Conservation (phyloP, 106 monocot species). For the Allium sativum region DNA sequence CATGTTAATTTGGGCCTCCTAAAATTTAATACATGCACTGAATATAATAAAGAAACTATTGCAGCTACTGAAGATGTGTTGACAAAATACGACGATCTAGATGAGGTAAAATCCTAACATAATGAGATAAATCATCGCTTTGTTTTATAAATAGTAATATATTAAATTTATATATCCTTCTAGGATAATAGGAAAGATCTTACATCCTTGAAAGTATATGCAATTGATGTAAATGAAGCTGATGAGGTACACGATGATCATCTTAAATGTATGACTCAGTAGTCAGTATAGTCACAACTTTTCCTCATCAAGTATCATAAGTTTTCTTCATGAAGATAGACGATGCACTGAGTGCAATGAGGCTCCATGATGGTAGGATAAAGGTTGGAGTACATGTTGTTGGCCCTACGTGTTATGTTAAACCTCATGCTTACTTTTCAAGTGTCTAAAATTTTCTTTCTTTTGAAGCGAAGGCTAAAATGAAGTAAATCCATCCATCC, state of each 20-base stretch:
- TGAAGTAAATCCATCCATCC: too few relatives aligned
- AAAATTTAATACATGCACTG: conserved; percentile 56
- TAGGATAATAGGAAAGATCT: conserved; percentile 79
- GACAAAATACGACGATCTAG: conserved; percentile 38
- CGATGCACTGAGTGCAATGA: conserved; percentile 90
- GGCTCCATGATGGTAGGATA: conserved; percentile 72
- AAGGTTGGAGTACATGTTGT: conserved; percentile 98
- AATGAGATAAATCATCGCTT: too few relatives aligned
- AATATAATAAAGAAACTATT: conserved; percentile 54
- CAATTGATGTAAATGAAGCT: conserved; percentile 97
- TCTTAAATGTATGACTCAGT: background rate
- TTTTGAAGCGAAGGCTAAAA: too few relatives aligned
- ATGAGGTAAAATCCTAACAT: conserved; percentile 40
- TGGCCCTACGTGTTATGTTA: conserved; percentile 70
- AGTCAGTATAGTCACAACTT: background rate
- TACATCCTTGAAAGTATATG: conserved; percentile 83
- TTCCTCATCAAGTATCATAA: too few relatives aligned
- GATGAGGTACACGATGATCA: conserved; percentile 51
- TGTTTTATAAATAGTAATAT: too few relatives aligned
- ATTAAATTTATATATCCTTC: background rate
- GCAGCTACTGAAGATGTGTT: conserved; percentile 57
- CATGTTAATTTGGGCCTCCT: conserved; percentile 95
- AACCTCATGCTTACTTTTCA: conserved; percentile 70
- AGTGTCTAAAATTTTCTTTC: conserved; percentile 22
- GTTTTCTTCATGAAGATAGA: conserved; percentile 60